Percentiles rank a stretch among this genome's conserved stretches.
phyloP scores from a whole-genome alignment of 106 monocot species.

The Platanthera guangdongensis region DNA sequence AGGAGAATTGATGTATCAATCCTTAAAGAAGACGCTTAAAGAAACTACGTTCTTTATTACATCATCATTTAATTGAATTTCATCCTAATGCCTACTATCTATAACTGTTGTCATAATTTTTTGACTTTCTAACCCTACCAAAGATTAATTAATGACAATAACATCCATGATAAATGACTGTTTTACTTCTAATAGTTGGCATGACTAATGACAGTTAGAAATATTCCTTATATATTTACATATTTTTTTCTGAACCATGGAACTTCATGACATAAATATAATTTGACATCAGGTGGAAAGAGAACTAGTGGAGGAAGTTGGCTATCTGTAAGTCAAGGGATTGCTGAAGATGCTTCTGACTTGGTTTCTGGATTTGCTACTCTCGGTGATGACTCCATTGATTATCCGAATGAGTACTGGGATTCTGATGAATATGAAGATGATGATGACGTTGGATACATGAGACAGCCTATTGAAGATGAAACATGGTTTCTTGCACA shows the following conservation, averaged over 20 bases:
- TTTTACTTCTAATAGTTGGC: too few species aligned
- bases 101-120: too few species aligned
- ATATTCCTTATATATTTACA: background rate
- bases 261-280: slow-evolving; percentile 1
- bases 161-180: too few species aligned
- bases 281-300: slow-evolving; percentile 58
- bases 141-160: too few species aligned
- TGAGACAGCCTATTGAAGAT: slow-evolving; percentile 96
- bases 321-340: slow-evolving; percentile 97
- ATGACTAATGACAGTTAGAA: background rate
- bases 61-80: too few species aligned
- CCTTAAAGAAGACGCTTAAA: too few species aligned
- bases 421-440: slow-evolving; percentile 99
- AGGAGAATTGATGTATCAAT: too few species aligned
- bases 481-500: slow-evolving; percentile 98
- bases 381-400: slow-evolving; percentile 81
- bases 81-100: too few species aligned
- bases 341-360: slow-evolving; percentile 88
- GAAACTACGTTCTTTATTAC: too few species aligned
- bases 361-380: slow-evolving; percentile 97
- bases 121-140: too few species aligned
- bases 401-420: slow-evolving; percentile 97
- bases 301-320: slow-evolving; percentile 60
- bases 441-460: slow-evolving; percentile 97
- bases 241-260: background rate